Conservation (phyloP, 1,284 basidiomycete species). For the Trichosporon sp. region DNA sequence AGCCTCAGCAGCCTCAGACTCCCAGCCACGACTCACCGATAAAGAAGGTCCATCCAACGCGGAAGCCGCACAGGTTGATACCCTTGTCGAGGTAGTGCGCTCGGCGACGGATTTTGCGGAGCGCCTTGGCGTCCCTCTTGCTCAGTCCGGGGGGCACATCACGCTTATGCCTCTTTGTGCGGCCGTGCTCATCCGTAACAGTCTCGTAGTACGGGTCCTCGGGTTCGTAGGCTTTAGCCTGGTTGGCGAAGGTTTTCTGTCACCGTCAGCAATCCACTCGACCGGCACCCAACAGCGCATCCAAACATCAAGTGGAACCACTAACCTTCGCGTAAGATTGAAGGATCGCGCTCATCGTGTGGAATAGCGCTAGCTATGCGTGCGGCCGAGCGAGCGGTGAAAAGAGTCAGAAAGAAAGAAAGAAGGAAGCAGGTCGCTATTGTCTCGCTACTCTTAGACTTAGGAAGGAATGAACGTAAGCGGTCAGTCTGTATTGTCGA, state of each 20-base stretch:
- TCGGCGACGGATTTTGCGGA: conserved; percentile 65
- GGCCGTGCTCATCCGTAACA: conserved; percentile 62
- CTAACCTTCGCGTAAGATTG: conserved; percentile 5
- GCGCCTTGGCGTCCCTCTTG: conserved; percentile 65
- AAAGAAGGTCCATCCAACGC: conserved; percentile 78
- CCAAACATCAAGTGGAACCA: neutral
- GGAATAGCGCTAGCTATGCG: neutral
- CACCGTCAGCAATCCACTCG: neutral
- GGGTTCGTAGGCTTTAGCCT: conserved; percentile 56
- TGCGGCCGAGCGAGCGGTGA: neutral
- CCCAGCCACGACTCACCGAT: conserved; percentile 52
- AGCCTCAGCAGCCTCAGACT: neutral
- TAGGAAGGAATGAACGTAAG: neutral
- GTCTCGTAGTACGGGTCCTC: conserved; percentile 74
- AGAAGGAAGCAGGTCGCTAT: neutral
- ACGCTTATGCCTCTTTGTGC: conserved; percentile 64
- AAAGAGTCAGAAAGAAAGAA: neutral
- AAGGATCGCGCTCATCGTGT: neutral
- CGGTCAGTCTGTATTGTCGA: neutral
- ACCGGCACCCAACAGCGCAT: too few species aligned
- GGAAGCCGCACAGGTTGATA: conserved; percentile 72
- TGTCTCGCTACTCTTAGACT: too few species aligned
- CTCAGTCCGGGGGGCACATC: conserved; percentile 72
- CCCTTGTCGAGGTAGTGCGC: conserved; percentile 91
- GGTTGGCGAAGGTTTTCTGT: conserved; percentile 11